A percentile compares a stretch with the other conserved stretches of the same genome.
Evolutionary conservation across 208 protist species (phyloP).

Genomic region (Acanthamoeba castellanii): DNA sequence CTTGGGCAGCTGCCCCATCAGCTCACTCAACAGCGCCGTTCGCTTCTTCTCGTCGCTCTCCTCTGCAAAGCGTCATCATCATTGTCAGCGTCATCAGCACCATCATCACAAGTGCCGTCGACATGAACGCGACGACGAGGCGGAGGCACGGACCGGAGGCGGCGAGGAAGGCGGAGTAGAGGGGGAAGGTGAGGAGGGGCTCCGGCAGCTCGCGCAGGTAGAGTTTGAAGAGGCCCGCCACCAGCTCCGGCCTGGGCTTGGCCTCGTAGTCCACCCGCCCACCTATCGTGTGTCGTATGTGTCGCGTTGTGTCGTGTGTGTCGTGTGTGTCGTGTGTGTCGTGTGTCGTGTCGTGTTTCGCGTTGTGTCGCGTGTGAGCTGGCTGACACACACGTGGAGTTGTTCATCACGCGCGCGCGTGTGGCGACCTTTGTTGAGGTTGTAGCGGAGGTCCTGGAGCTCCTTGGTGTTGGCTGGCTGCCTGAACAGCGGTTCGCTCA

Average conservation of each 20-base stretch:
- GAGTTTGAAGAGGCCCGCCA: slow-evolving; percentile 26
- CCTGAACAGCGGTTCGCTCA: neutral
- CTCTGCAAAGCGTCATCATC: neutral
- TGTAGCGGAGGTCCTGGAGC: slow-evolving; percentile 37
- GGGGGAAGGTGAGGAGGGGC: slow-evolving; percentile 27
- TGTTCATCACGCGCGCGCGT: no score
- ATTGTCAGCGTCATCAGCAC: no score
- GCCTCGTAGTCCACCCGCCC: slow-evolving; percentile 40
- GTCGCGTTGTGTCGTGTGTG: no score
- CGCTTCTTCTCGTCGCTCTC: slow-evolving; percentile 41
- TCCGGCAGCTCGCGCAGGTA: slow-evolving; percentile 42
- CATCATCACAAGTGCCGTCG: no score
- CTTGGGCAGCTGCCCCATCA: slow-evolving; percentile 23
- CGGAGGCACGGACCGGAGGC: neutral
- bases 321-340: no score
- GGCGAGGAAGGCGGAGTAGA: neutral
- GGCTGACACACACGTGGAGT: no score
- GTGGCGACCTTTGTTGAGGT: slow-evolving; percentile 31
- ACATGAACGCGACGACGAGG: neutral
- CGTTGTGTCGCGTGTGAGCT: no score
- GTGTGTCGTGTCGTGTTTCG: no score
- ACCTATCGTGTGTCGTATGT: neutral
- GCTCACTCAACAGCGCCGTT: neutral
- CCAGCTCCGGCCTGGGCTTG: slow-evolving; percentile 29
- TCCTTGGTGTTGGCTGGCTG: slow-evolving; percentile 56